Conservation (phyloP, 2,329 filamentous ascomycete genomes). For the Fusarium globosum region DNA sequence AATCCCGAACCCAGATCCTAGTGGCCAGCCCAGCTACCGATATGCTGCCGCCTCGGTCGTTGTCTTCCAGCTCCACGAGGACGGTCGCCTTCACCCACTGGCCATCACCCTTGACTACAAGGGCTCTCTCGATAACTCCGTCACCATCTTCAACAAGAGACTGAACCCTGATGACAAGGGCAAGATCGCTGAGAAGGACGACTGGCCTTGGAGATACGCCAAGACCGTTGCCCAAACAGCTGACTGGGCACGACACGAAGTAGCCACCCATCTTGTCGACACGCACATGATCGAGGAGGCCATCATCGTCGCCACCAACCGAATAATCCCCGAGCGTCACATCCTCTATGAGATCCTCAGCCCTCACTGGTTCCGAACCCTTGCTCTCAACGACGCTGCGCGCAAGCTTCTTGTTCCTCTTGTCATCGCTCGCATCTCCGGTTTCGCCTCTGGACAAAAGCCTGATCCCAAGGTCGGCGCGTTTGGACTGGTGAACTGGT, state of each 20-base stretch:
- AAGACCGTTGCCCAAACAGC: constrained; percentile 34
- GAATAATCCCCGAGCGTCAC: constrained; percentile 19
- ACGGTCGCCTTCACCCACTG: constrained; percentile 27
- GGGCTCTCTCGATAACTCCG: constrained; percentile 9
- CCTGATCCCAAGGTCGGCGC: neutral
- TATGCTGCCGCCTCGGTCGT: constrained; percentile 27
- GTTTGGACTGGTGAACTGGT: constrained; percentile 3
- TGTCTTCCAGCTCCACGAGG: constrained; percentile 26
- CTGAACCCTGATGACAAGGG: constrained; percentile 17
- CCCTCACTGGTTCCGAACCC: constrained; percentile 31
- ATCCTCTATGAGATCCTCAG: constrained; percentile 29
- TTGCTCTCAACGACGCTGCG: constrained; percentile 19
- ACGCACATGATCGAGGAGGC: constrained; percentile 34
- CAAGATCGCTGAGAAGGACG: constrained; percentile 16
- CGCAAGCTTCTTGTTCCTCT: constrained; percentile 8
- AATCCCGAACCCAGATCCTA: neutral
- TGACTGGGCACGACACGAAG: constrained; percentile 33
- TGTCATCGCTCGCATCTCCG: constrained; percentile 22
- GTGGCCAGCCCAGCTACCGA: neutral
- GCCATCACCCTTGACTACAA: constrained; percentile 32
- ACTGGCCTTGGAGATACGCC: constrained; percentile 36
- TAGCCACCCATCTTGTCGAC: constrained; percentile 30
- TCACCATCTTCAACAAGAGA: constrained; percentile 32
- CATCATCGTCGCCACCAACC: constrained; percentile 33
- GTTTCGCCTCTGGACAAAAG: neutral